Conservation (phyloP, 805 yeast species). For the Tetrapisispora fleetii region DNA sequence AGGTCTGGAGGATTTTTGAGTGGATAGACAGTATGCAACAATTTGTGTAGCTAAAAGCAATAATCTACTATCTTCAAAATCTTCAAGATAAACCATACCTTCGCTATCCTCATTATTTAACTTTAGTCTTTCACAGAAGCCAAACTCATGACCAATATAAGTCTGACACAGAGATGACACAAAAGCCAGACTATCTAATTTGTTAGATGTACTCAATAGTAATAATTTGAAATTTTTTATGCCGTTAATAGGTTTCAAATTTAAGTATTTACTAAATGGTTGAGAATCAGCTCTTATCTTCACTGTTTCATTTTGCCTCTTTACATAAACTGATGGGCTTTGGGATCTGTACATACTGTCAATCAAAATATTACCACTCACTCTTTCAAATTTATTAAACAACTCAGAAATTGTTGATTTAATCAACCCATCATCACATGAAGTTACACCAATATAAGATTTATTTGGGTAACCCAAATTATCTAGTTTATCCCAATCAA, state of each 20-base stretch:
- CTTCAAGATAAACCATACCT: conserved; percentile 20
- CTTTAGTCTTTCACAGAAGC: conserved; percentile 27
- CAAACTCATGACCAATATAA: conserved; percentile 27
- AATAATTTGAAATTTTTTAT: conserved; percentile 45
- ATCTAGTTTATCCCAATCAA: conserved; percentile 38
- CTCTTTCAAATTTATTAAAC: conserved; percentile 17
- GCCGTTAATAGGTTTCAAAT: conserved; percentile 43
- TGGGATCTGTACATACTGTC: conserved; percentile 16
- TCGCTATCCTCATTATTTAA: conserved; percentile 21
- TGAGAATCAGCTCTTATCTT: conserved; percentile 39
- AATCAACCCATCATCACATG: conserved; percentile 16
- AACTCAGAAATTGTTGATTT: conserved; percentile 12
- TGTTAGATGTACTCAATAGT: conserved; percentile 31
- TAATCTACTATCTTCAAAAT: conserved; percentile 36
- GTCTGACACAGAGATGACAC: conserved; percentile 26
- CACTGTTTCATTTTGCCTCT: conserved; percentile 27
- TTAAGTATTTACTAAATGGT: conserved; percentile 49
- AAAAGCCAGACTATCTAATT: conserved; percentile 22
- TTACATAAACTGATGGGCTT: conserved; percentile 24
- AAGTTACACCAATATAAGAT: conserved; percentile 27
- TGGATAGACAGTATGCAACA: conserved; percentile 28
- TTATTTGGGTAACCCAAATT: conserved; percentile 47
- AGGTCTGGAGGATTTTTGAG: conserved; percentile 19
- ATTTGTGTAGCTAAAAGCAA: conserved; percentile 40
- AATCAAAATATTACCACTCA: conserved; percentile 22